Conservation (phyloP, 768 basidiomycete genomes). For the Rubroboletus pulcherrimus region DNA sequence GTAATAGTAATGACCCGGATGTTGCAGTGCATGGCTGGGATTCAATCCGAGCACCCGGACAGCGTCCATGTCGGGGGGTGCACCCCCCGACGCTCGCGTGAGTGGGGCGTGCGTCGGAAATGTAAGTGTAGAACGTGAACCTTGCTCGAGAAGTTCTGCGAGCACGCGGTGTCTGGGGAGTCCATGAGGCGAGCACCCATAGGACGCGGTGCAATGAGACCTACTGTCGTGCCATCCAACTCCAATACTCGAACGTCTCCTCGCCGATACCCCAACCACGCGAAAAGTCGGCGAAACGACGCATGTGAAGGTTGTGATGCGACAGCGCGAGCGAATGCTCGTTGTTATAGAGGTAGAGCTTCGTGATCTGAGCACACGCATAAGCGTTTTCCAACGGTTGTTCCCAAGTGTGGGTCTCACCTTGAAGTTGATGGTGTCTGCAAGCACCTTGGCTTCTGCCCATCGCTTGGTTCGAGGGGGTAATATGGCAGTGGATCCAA, state of each 20-base stretch:
- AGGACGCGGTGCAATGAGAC: constrained; percentile 24
- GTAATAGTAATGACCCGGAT: constrained; percentile 85
- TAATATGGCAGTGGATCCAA: constrained; percentile 78
- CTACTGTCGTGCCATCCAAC: constrained; percentile 91
- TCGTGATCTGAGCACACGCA: constrained; percentile 59
- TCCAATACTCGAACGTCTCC: constrained; percentile 97
- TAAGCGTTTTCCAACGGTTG: neutral
- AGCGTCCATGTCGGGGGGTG: constrained; percentile 49
- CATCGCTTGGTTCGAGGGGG: constrained; percentile 94
- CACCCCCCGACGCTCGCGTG: constrained; percentile 25
- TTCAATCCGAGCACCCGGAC: constrained; percentile 66
- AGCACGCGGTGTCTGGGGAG: constrained; percentile 74
- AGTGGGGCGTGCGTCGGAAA: constrained; percentile 58
- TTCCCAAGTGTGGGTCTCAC: constrained; percentile 35
- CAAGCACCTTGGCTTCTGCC: constrained; percentile 97
- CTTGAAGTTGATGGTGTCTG: constrained; percentile 90
- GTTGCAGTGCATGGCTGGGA: constrained; percentile 80
- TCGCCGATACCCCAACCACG: constrained; percentile 95
- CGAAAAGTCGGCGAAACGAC: constrained; percentile 81
- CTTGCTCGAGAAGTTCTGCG: constrained; percentile 87
- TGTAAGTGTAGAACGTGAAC: constrained; percentile 55
- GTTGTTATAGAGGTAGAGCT: constrained; percentile 87
- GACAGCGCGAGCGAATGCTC: constrained; percentile 78
- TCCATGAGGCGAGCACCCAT: neutral
- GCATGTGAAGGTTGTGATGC: constrained; percentile 82